Base-by-base conservation (phyloP, 192 early-diverging fungal genomes). In the Cladochytrium replicatum region DNA sequence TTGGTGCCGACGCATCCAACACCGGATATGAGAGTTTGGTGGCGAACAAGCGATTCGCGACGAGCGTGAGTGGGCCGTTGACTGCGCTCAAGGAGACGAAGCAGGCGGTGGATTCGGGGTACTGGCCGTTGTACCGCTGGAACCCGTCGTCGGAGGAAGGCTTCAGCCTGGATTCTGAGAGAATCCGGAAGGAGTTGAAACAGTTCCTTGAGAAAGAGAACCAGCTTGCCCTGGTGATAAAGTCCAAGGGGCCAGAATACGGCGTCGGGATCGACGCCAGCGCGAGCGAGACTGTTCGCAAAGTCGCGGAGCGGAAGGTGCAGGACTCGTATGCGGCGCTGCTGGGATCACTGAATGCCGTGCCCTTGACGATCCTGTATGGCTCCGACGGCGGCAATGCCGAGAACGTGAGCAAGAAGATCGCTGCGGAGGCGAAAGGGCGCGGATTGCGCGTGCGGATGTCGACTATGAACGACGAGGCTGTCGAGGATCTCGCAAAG, bases 81-180 rank as follows among this genome's bases (percentile, higher is more conserved):
- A 84, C 68, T 1, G 74, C 77, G 27, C 67, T 97, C 48, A 87
- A 87, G 71, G 84, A 91, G 64, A 85, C 86, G 23, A 95, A 97
- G 76, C 55, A 81, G 13, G 85, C 87, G 4, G 81, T 97, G 38
- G 92, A 97, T 53, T 78, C 64, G 41, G 91, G 90, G 21, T 77
- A 84, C 48, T 95, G 91, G 89, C 87, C 93, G 15, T 67, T 97
- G 40, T 97, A 93, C 75, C 83, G 93, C 54, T 97, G 88, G 88
- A 85, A 90, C 61, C 93, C 93, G 45, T 48, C 66, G 2, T 42
- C 74, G 29, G 66, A 82, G 48, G 80, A 78, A 47, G 66, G 72
- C 24, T 86, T 90, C 59, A 41, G 53, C n/a, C 57, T 81, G 31
- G 85, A 82, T 71, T 88, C 88, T 59, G 68, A 84, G 60, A 78